These are phyloP conservation scores for Colletotrichum godetiae DNA, from an alignment of 2,329 filamentous ascomycete species.

Conservation along the genomic window DNA sequence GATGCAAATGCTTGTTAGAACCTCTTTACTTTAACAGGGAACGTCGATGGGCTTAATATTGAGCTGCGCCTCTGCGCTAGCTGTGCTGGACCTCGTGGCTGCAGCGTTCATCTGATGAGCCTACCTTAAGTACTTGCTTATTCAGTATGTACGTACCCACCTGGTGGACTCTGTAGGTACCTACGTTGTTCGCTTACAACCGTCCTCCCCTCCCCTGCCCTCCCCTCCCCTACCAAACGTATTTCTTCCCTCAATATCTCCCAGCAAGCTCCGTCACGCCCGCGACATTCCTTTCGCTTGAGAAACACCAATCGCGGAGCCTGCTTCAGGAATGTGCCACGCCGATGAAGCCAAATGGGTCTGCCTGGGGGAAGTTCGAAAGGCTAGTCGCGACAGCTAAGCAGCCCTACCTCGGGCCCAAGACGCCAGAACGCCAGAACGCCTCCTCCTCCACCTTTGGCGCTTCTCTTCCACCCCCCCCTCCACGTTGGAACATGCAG, in stretches of 20 bases:
- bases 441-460: neutral
- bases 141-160: slow-evolving; percentile 8
- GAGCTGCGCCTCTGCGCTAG: slow-evolving; percentile 28
- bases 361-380: neutral
- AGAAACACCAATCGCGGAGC: slow-evolving; percentile 20
- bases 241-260: neutral
- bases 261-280: neutral
- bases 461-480: neutral
- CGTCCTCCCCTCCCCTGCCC: neutral
- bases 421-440: neutral
- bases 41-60: neutral
- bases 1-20: neutral
- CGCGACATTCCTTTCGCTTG: slow-evolving; percentile 14
- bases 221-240: neutral
- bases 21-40: neutral
- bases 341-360: slow-evolving; percentile 12
- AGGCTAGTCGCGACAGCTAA: slow-evolving; percentile 1
- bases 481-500: neutral
- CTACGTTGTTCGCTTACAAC: neutral
- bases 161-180: neutral
- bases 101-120: slow-evolving; percentile 1
- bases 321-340: slow-evolving; percentile 25
- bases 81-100: neutral
- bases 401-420: slow-evolving; percentile 8
- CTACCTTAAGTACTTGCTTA: neutral